Evolutionary conservation across 2,329 filamentous ascomycete species (phyloP).

Genomic region (Xylaria sp.): DNA sequence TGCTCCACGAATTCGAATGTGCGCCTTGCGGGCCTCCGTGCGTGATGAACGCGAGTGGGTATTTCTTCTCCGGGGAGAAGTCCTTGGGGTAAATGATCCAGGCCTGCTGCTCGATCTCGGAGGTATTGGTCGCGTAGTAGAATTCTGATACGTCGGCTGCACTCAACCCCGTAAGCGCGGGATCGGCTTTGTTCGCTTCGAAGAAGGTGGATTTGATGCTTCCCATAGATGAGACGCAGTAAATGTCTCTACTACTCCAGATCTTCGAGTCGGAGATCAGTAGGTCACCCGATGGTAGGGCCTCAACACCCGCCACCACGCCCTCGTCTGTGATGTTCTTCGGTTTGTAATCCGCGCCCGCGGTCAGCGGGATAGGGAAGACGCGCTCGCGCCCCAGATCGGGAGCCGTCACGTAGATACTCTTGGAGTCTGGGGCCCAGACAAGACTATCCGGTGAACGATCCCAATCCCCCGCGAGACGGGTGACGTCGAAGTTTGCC

Average conservation of each 20-base stretch:
- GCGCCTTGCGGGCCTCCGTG: slow-evolving; percentile 51
- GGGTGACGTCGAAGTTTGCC: slow-evolving; percentile 37
- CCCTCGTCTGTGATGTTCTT: slow-evolving; percentile 34
- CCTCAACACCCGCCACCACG: slow-evolving; percentile 27
- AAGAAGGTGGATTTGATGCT: slow-evolving; percentile 25
- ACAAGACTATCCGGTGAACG: slow-evolving; percentile 25
- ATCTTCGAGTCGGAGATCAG: slow-evolving; percentile 34
- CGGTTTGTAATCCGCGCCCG: slow-evolving; percentile 28
- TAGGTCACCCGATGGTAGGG: slow-evolving; percentile 27
- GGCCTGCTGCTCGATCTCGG: slow-evolving; percentile 31
- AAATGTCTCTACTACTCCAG: slow-evolving; percentile 35
- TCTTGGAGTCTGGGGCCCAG: slow-evolving; percentile 30
- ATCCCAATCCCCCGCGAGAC: slow-evolving; percentile 32
- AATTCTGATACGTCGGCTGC: slow-evolving; percentile 34
- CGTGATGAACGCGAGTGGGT: slow-evolving; percentile 49
- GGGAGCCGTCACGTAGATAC: slow-evolving; percentile 29
- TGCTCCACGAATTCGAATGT: slow-evolving; percentile 48
- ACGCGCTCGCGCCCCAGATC: slow-evolving; percentile 31
- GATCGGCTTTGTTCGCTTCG: slow-evolving; percentile 34
- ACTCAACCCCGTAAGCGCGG: slow-evolving; percentile 31
- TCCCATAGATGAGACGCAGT: slow-evolving; percentile 26
- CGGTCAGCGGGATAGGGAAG: slow-evolving; percentile 30
- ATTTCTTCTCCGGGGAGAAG: slow-evolving; percentile 38
- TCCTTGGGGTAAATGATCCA: slow-evolving; percentile 33
- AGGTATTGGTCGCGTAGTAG: slow-evolving; percentile 33